Evolutionary conservation across 495 filamentous ascomycete genomes (phyloP).

Genomic region (Aspergillus baeticus): DNA sequence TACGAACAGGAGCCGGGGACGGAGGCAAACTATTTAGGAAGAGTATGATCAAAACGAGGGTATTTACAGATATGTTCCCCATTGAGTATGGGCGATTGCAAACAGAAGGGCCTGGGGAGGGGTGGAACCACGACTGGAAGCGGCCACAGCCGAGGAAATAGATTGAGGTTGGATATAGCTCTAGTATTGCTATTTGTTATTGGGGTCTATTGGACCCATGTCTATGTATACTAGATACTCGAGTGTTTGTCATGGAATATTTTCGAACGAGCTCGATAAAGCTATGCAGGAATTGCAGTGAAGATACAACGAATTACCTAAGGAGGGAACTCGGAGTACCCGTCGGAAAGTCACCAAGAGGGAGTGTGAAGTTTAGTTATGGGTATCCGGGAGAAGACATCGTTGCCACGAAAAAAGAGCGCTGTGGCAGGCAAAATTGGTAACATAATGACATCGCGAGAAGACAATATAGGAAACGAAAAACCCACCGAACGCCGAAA

Average conservation of each 20-base stretch:
- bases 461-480: conserved; percentile 20
- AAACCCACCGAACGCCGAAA: conserved; percentile 41
- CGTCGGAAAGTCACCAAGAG: conserved; percentile 11
- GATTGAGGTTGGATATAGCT: background rate
- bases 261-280: background rate
- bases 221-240: conserved; percentile 6
- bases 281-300: background rate
- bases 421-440: conserved; percentile 18
- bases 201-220: background rate
- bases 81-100: conserved; percentile 86
- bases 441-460: conserved; percentile 15
- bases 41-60: conserved; percentile 80
- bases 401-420: conserved; percentile 15
- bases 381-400: conserved; percentile 22
- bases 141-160: conserved; percentile 17
- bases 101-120: conserved; percentile 72
- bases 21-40: conserved; percentile 78
- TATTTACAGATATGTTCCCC: conserved; percentile 66
- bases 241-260: background rate
- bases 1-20: conserved; percentile 69
- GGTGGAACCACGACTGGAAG: conserved; percentile 74
- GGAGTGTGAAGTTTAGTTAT: background rate
- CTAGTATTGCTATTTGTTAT: conserved; percentile 9
- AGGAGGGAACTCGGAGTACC: conserved; percentile 23
- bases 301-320: conserved; percentile 11